Evolutionary conservation across 2,329 filamentous ascomycete species (phyloP).

Genomic region (Penicillium palitans): DNA sequence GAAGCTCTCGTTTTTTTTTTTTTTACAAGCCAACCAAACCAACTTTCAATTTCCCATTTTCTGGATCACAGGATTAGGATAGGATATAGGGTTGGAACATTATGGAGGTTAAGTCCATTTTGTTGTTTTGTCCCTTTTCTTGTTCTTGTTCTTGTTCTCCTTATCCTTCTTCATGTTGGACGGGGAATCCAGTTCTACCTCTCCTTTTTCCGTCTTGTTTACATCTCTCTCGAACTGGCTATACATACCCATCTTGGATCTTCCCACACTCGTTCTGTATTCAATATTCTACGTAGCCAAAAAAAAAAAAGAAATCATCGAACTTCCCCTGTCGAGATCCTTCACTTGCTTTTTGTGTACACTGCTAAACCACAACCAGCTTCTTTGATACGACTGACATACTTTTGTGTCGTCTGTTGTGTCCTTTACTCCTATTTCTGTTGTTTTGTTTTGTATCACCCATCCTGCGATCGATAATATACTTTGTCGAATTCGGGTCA

Average conservation of each 20-base stretch:
- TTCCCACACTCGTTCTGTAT: constrained; percentile 4
- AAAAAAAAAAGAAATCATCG: not conserved
- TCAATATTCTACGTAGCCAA: not conserved
- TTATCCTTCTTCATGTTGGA: not conserved
- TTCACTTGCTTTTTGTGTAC: not conserved
- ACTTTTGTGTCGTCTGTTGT: not conserved
- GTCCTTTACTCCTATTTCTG: no score
- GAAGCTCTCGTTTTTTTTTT: constrained; percentile 1
- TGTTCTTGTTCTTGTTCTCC: not conserved
- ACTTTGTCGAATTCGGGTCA: no score
- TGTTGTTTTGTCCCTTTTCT: not conserved
- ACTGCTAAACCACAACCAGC: not conserved
- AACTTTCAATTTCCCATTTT: not conserved
- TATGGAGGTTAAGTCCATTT: not conserved
- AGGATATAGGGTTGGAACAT: not conserved
- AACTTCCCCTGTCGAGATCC: not conserved
- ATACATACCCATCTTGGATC: constrained; percentile 1
- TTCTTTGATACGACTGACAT: no score
- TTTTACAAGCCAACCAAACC: constrained; percentile 3
- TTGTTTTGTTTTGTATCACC: not conserved
- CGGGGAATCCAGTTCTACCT: not conserved
- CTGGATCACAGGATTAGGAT: not conserved
- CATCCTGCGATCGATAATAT: no score
- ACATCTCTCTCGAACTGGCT: not conserved
- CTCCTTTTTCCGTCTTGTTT: not conserved